Base-by-base conservation (phyloP, 2,329 filamentous ascomycete species). In the Fulvia fulva region DNA sequence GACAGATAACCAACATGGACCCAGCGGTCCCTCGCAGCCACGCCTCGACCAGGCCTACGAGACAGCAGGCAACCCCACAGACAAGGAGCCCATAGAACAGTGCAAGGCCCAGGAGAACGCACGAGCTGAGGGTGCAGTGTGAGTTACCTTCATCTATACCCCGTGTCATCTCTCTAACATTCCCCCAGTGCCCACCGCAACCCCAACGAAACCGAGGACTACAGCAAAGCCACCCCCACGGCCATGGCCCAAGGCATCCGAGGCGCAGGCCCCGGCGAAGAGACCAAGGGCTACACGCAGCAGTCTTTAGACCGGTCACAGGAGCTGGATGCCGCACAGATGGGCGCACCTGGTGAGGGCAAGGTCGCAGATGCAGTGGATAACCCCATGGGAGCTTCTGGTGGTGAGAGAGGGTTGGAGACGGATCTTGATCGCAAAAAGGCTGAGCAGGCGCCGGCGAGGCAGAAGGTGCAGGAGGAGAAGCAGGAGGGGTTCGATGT, bases 391-490 rank as follows among this genome's bases (percentile, higher is more conserved):
- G 77, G 76, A 14, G 69, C 70, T 19, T 65, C 66, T 23, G 71
- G 71, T 3, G 62, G 58, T 8, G 73, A 77, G 68, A 68, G 65
- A 5, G 77, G 76, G 45, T 58, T 80, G 53, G 77, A 75, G 59
- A 70, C 62, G 6, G 77, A 79, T 70, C 63, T 80, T 64, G 78
- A 80, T 11, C 70, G 76, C 69, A 81, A 81, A 70, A 81, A 80
- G 69, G 76, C 71, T 2, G 78, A 80, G 71, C 78, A 81, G 65
- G 71, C 74, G 8, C 73, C 72, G 16, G 66, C 71, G 23, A 66
- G 78, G 44, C 74, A 77, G 53, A 71, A 68, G 21, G 69, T 77
- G 32, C 71, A 79, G 67, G 64, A 71, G 59, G 60, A 75, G 63
- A 74, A 75, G 65, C 55, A 68, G 57, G 58, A 73, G 43, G 63